phyloP scores from a whole-genome alignment of 169 alveolate genomes.

The Eimeria nieschulzi region DNA sequence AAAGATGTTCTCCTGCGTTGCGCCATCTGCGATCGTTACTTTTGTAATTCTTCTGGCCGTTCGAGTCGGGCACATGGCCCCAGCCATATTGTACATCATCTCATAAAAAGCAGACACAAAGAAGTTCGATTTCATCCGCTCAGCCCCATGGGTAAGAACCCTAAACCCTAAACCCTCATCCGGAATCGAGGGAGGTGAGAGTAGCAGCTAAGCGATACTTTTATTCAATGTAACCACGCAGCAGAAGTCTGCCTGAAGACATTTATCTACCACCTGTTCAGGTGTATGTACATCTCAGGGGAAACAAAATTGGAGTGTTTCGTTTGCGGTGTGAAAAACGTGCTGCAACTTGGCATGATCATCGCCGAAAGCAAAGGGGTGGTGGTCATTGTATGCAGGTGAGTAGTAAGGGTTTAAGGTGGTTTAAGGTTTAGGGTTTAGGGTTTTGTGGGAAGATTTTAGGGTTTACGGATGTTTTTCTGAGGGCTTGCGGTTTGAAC shows the following conservation, averaged over 20 bases:
- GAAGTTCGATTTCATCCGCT: slow-evolving; percentile 85
- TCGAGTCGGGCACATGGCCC: slow-evolving; percentile 75
- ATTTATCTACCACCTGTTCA: neutral
- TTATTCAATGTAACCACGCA: neutral
- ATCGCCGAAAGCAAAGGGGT: neutral
- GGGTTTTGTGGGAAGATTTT: neutral
- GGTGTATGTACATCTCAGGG: neutral
- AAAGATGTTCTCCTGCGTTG: slow-evolving; percentile 83
- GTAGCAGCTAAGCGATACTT: neutral
- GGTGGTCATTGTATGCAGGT: slow-evolving; percentile 66
- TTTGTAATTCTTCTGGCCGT: slow-evolving; percentile 83
- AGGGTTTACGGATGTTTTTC: neutral
- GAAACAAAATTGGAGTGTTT: neutral
- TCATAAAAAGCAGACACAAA: slow-evolving; percentile 85
- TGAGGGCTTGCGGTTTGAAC: neutral
- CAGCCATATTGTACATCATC: slow-evolving; percentile 85
- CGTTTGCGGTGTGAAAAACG: neutral
- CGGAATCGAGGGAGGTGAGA: neutral
- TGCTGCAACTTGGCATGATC: neutral
- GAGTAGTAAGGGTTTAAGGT: neutral
- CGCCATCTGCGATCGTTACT: slow-evolving; percentile 83
- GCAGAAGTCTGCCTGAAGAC: slow-evolving; percentile 16
- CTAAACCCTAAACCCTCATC: too few species aligned
- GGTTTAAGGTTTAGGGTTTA: slow-evolving; percentile 1
- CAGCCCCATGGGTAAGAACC: slow-evolving; percentile 85